Evolutionary conservation across 768 basidiomycete species (phyloP).

Genomic region (Boletus reticulatus): DNA sequence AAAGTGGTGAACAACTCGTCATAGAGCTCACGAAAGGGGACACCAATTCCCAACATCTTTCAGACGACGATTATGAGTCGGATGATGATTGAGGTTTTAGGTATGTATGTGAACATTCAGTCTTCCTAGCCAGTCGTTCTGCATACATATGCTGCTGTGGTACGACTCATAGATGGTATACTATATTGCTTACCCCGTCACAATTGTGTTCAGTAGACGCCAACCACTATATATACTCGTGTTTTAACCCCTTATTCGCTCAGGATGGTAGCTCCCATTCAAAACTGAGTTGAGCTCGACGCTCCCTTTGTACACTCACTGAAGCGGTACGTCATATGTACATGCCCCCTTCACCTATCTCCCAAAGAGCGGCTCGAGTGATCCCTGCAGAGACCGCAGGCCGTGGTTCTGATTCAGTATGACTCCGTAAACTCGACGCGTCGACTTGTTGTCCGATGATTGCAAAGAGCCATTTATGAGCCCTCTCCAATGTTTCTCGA

Average conservation of each 20-base stretch:
- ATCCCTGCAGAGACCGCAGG: neutral
- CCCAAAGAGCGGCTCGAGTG: slow-evolving; percentile 16
- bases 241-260: no score
- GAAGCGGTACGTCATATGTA: slow-evolving; percentile 38
- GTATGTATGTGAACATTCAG: no score
- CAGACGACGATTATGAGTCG: slow-evolving; percentile 56
- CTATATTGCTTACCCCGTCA: no score
- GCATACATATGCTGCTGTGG: no score
- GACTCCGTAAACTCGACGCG: slow-evolving; percentile 3
- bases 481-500: slow-evolving; percentile 30
- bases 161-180: no score
- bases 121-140: no score
- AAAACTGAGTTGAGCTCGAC: no score
- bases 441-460: slow-evolving; percentile 27
- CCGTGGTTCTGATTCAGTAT: slow-evolving; percentile 12
- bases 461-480: slow-evolving; percentile 37
- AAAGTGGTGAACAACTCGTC: slow-evolving; percentile 62
- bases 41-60: slow-evolving; percentile 26
- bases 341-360: slow-evolving; percentile 50
- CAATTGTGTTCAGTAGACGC: no score
- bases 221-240: no score
- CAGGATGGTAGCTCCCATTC: neutral
- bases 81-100: slow-evolving; percentile 38
- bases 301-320: neutral
- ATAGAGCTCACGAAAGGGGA: slow-evolving; percentile 43